Conservation (phyloP, 23 red algal genomes). For the Gracilaria domingensis region DNA sequence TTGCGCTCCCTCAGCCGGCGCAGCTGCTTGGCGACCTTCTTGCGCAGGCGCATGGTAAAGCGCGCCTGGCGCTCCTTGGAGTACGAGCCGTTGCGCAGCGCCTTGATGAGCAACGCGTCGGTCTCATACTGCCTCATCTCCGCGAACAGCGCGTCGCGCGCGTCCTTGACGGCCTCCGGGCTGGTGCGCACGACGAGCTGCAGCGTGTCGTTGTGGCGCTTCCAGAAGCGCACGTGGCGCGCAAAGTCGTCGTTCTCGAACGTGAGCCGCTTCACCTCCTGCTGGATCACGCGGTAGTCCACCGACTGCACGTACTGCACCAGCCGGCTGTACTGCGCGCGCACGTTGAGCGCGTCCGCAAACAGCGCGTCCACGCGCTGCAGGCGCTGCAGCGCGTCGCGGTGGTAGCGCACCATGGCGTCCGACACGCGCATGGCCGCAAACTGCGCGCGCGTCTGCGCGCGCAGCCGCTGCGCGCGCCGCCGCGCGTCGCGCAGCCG, state of each 20-base stretch:
- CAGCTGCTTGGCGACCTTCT: background rate
- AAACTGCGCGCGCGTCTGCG: background rate
- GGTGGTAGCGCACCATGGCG: background rate
- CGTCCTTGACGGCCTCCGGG: conserved; percentile 12
- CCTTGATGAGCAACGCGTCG: conserved; percentile 37
- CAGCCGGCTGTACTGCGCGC: conserved; percentile 14
- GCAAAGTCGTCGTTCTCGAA: conserved; percentile 35
- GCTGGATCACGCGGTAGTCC: background rate
- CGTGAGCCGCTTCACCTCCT: conserved; percentile 10
- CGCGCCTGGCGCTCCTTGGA: conserved; percentile 32
- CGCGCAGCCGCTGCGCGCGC: background rate
- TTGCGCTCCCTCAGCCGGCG: conserved; percentile 1
- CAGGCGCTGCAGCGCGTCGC: background rate
- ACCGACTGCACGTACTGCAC: conserved; percentile 6
- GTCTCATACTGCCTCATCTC: conserved; percentile 24
- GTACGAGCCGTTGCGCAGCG: background rate
- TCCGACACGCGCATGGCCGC: background rate
- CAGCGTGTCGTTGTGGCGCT: conserved; percentile 13
- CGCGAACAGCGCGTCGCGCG: conserved; percentile 29
- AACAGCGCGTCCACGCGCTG: background rate
- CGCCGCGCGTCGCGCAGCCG: too few species aligned
- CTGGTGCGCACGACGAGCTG: conserved; percentile 16
- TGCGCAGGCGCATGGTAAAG: conserved; percentile 13
- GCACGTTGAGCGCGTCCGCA: background rate
- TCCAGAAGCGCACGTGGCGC: conserved; percentile 23